Conservation (phyloP, 768 basidiomycete species). For the Cubamyces sp. region DNA sequence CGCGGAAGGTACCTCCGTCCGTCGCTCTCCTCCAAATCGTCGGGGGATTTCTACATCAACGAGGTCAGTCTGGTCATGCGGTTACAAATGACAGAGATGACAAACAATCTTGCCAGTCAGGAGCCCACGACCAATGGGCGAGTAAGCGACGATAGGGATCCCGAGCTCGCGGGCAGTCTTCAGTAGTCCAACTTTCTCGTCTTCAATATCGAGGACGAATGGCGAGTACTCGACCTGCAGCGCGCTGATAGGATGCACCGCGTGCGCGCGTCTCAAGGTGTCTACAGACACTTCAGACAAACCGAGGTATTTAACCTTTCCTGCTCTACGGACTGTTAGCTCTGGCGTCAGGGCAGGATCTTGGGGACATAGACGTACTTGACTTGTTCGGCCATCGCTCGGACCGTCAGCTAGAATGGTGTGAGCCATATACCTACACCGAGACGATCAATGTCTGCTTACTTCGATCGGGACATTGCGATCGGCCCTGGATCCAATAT, state of each 20-base stretch:
- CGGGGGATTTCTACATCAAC: slow-evolving; percentile 31
- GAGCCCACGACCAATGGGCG: slow-evolving; percentile 39
- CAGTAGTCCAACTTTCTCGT: slow-evolving; percentile 42
- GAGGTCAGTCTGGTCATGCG: slow-evolving; percentile 16
- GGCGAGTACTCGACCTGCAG: slow-evolving; percentile 52
- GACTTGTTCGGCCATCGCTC: slow-evolving; percentile 36
- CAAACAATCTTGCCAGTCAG: slow-evolving; percentile 35
- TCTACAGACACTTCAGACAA: slow-evolving; percentile 36
- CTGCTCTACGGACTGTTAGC: slow-evolving; percentile 31
- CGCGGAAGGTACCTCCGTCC: slow-evolving; percentile 31
- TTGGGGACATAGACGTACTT: slow-evolving; percentile 20
- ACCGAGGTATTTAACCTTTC: slow-evolving; percentile 35
- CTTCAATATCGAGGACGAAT: slow-evolving; percentile 49
- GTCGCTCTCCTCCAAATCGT: slow-evolving; percentile 37
- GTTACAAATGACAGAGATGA: slow-evolving; percentile 32
- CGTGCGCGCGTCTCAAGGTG: slow-evolving; percentile 33
- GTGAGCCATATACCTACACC: background rate
- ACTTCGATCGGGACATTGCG: slow-evolving; percentile 32
- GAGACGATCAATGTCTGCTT: background rate
- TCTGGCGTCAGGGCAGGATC: background rate
- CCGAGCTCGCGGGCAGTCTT: slow-evolving; percentile 48
- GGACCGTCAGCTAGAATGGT: slow-evolving; percentile 19
- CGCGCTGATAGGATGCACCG: slow-evolving; percentile 48
- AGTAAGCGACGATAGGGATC: slow-evolving; percentile 50
- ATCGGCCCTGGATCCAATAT: slow-evolving; percentile 28